A percentile compares a stretch with the other conserved stretches of the same genome.
These are phyloP conservation scores for Epichloe uncinata DNA, from an alignment of 2,329 filamentous ascomycete species.

Conservation along the genomic window DNA sequence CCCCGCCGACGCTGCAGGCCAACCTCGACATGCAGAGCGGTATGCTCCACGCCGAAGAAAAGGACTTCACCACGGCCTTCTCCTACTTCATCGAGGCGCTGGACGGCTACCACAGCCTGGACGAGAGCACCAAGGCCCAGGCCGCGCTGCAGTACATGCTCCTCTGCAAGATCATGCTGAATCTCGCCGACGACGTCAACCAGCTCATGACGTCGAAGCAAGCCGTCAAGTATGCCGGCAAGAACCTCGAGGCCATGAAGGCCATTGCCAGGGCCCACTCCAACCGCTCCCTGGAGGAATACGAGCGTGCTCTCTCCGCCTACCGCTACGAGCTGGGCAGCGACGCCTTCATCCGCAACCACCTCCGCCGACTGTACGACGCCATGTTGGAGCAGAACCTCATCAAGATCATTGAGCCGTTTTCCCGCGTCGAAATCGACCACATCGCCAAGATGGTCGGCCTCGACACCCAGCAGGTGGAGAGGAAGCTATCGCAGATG, in stretches of 20 bases:
- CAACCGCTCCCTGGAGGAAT: slow-evolving; percentile 92
- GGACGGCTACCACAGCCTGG: slow-evolving; percentile 89
- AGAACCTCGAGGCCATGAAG: slow-evolving; percentile 98
- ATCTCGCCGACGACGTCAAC: slow-evolving; percentile 91
- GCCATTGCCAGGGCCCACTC: slow-evolving; percentile 90
- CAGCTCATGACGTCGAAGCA: slow-evolving; percentile 91
- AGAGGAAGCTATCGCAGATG: slow-evolving; percentile 98
- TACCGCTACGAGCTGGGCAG: slow-evolving; percentile 90
- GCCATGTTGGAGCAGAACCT: slow-evolving; percentile 99
- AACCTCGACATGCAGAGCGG: slow-evolving; percentile 98
- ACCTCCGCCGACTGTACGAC: slow-evolving; percentile 90
- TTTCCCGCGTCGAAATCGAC: slow-evolving; percentile 90
- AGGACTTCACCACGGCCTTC: slow-evolving; percentile 97
- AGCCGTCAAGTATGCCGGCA: slow-evolving; percentile 88
- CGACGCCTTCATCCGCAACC: slow-evolving; percentile 93
- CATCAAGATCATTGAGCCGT: slow-evolving; percentile 98
- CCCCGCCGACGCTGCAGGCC: slow-evolving; percentile 85
- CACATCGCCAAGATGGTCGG: slow-evolving; percentile 98
- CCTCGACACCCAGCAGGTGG: slow-evolving; percentile 88
- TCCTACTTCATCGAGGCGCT: slow-evolving; percentile 99
- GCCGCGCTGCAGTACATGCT: slow-evolving; percentile 98
- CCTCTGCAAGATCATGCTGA: slow-evolving; percentile 99
- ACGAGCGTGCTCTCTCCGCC: slow-evolving; percentile 79
- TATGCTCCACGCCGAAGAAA: slow-evolving; percentile 96
- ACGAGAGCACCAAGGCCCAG: slow-evolving; percentile 82